Evolutionary conservation across 331 rosid species (phyloP).

Genomic region (Dryas integrifolia): DNA sequence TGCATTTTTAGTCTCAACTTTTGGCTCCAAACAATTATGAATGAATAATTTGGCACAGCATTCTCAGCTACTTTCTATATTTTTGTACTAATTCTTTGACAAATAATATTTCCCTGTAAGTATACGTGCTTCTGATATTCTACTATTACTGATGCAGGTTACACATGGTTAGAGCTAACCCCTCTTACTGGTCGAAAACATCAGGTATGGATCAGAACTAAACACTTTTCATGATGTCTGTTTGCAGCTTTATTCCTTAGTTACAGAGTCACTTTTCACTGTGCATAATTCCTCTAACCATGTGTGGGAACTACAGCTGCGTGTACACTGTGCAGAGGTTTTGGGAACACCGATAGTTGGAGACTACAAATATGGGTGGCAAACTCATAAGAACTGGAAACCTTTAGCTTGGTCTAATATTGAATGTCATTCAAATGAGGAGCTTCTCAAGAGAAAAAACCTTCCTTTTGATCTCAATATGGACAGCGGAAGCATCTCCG

Average conservation of each 20-base stretch:
- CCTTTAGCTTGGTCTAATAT: conserved; percentile 34
- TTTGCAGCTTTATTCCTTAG: not conserved
- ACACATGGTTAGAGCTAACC: conserved; percentile 80
- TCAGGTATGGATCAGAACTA: conserved; percentile 51
- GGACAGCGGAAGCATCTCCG: conserved; percentile 63
- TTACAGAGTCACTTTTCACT: conserved; percentile 7
- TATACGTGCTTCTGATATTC: conserved; percentile 21
- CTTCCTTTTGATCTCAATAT: conserved; percentile 69
- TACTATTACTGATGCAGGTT: conserved; percentile 52
- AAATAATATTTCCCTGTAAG: not conserved
- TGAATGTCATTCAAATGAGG: conserved; percentile 42
- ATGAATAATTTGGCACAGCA: not conserved
- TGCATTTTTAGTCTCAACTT: not conserved
- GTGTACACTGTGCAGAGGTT: conserved; percentile 93
- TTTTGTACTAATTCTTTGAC: not conserved
- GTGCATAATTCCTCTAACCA: not conserved
- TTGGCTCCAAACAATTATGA: not conserved
- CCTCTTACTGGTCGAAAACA: conserved; percentile 95
- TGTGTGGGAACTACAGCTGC: conserved; percentile 52
- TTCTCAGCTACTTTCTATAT: not conserved
- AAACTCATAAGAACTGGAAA: conserved; percentile 64
- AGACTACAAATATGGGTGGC: conserved; percentile 95
- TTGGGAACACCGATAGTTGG: conserved; percentile 92
- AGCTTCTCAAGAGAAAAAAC: conserved; percentile 35
- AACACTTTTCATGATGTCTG: not conserved